Conservation (phyloP, 179 eudicot species). For the Drosera spatulata region DNA sequence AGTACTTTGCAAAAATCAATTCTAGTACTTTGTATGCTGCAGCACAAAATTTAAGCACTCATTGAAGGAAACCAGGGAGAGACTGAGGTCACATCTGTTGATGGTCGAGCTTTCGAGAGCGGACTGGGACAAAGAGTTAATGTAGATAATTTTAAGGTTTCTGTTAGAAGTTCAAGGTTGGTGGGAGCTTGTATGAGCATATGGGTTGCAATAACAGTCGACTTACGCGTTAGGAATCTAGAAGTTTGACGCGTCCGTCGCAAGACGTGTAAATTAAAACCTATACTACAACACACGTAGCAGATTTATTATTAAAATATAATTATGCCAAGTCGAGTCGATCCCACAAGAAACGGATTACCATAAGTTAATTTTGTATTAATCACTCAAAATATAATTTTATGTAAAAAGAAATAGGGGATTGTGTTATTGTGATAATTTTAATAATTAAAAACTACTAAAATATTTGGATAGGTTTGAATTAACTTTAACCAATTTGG, state of each 20-base stretch:
- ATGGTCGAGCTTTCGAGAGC: conserved; percentile 13
- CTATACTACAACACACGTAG: not conserved
- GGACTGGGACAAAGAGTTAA: conserved; percentile 15
- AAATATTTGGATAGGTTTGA: no score
- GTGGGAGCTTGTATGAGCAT: conserved; percentile 3
- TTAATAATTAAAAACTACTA: no score
- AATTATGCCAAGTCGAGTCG: no score
- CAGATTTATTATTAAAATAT: no score
- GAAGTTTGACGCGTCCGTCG: not conserved
- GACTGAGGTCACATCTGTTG: not conserved
- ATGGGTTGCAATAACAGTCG: conserved; percentile 26
- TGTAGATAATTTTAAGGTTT: conserved; percentile 34
- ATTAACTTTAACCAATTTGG: no score
- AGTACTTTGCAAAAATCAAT: not conserved
- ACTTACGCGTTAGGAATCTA: conserved; percentile 6
- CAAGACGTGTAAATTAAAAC: conserved; percentile 15
- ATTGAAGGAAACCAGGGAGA: not conserved
- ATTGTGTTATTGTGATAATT: no score
- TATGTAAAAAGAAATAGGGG: no score
- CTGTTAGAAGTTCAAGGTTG: conserved; percentile 3
- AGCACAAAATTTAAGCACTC: not conserved
- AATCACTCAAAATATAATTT: no score
- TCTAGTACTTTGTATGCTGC: no score
- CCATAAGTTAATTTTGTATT: no score
- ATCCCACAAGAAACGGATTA: no score